Evolutionary conservation across 2,329 filamentous ascomycete genomes (phyloP).

Genomic region (Colletotrichum liriopes): DNA sequence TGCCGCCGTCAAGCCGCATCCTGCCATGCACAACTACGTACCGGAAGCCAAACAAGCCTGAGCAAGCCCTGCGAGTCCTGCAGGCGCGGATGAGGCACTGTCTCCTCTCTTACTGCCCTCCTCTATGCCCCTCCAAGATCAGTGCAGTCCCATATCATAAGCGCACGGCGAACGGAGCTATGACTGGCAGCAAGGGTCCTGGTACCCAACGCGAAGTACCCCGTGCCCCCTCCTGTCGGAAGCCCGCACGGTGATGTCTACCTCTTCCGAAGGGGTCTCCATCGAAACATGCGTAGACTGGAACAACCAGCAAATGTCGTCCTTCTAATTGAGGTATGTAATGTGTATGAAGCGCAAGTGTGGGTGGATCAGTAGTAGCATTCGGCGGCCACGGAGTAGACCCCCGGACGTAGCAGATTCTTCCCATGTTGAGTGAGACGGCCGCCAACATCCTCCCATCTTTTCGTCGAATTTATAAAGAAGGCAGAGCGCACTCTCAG

Average conservation of each 20-base stretch:
- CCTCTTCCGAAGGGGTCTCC: constrained; percentile 14
- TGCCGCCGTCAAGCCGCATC: constrained; percentile 15
- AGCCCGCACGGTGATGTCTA: constrained; percentile 38
- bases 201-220: constrained; percentile 19
- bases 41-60: neutral
- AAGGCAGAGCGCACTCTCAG: constrained; percentile 1
- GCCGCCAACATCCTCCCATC: constrained; percentile 25
- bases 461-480: constrained; percentile 16
- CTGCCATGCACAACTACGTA: constrained; percentile 15
- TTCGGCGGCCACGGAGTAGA: constrained; percentile 33
- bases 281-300: neutral
- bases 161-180: neutral
- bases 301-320: neutral
- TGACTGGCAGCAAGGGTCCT: constrained; percentile 2
- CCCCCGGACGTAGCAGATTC: constrained; percentile 3
- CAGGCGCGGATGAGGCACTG: constrained; percentile 1
- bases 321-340: neutral
- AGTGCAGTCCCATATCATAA: neutral
- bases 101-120: neutral
- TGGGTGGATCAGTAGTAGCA: constrained; percentile 39
- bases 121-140: neutral
- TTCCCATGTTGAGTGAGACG: constrained; percentile 9
- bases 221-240: constrained; percentile 19
- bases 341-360: constrained; percentile 20
- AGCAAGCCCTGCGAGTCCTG: constrained; percentile 11